Base-by-base conservation (phyloP, 2,329 filamentous ascomycete species). In the Westerdykella ornata region DNA sequence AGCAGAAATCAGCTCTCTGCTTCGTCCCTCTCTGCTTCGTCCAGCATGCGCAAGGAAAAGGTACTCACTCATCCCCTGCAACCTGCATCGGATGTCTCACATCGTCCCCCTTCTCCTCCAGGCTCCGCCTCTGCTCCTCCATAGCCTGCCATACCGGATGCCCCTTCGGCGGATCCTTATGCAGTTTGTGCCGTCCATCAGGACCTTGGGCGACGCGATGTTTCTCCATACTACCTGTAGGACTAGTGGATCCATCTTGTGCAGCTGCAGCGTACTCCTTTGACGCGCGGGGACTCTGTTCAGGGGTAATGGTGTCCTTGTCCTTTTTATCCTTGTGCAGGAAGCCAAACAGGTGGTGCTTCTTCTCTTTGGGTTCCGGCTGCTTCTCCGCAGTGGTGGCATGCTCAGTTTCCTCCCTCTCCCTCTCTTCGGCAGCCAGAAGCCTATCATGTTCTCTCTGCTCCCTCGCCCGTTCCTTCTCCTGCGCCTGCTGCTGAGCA, bases 271-370 rank as follows among this genome's bases (percentile, higher is more conserved):
- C 55, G 30, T 59, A 56, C 12, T 63, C 54, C 33, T 41, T 53
- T 2, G 54, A 56, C 22, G 57, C 46, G 4, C 52, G 44, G 1
- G 54, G 47, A 22, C 47, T 51, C 9, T 56, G 39, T 49, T 49
- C 13, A 42, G 37, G 3, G 41, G 13, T 38, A 7, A 33, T 42
- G 35, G 43, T 48, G 14, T 65, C 52, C 37, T 65, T 65, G 44
- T 63, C 59, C 43, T 66, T 59, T 52, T 69, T 69, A 48, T 68
- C 60, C n/a, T 64, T 60, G 44, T 68, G 65, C 20, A 69, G 46
- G 49, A 70, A 68, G 15, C 65, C 60, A 17, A 68, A 50, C 9
- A 70, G 47, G 26, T 54, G 49, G 35, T 66, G 60, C 41, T 67
- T 68, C 47, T 68, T 65, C 45, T 65, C 55, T 49, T 65, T 63